Percentiles rank a stretch among this genome's conserved stretches.
Conservation (phyloP, 805 yeast species). For the Metschnikowia bowlesiae region DNA sequence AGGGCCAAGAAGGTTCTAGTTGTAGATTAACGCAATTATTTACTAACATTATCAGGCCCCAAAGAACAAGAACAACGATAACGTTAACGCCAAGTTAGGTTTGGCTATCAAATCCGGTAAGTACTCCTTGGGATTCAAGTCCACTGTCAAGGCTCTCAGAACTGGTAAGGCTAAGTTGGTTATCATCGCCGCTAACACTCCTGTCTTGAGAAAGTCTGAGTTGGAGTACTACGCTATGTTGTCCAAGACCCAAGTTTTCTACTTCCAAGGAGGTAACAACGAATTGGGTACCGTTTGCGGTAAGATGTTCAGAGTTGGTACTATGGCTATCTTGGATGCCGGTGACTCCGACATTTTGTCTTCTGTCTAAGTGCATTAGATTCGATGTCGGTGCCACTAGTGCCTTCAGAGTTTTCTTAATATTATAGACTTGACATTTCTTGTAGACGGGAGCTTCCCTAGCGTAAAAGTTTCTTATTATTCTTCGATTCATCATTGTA, state of each 20-base stretch:
- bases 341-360: constrained; percentile 99
- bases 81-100: constrained; percentile 97
- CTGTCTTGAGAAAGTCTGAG: constrained; percentile 99
- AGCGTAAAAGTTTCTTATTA: neutral
- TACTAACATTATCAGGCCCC: constrained; percentile 79
- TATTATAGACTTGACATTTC: neutral
- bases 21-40: neutral
- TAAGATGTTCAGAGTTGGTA: constrained; percentile 99
- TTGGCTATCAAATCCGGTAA: constrained; percentile 98
- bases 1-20: neutral
- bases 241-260: constrained; percentile 94
- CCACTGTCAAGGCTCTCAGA: constrained; percentile 97
- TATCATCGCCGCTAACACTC: constrained; percentile 98
- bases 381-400: neutral
- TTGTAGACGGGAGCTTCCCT: neutral
- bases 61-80: constrained; percentile 86
- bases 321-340: constrained; percentile 90
- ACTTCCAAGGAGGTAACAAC: constrained; percentile 99
- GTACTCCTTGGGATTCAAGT: constrained; percentile 99
- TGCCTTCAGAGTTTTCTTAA: neutral
- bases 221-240: constrained; percentile 99
- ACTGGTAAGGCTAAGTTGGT: constrained; percentile 98
- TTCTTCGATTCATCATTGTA: neutral
- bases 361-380: constrained; percentile 34
- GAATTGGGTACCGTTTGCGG: constrained; percentile 99